A percentile compares a stretch with the other conserved stretches of the same genome.
These are phyloP conservation scores for Pulveroboletus ravenelii DNA, from an alignment of 768 basidiomycete species.

Conservation along the genomic window DNA sequence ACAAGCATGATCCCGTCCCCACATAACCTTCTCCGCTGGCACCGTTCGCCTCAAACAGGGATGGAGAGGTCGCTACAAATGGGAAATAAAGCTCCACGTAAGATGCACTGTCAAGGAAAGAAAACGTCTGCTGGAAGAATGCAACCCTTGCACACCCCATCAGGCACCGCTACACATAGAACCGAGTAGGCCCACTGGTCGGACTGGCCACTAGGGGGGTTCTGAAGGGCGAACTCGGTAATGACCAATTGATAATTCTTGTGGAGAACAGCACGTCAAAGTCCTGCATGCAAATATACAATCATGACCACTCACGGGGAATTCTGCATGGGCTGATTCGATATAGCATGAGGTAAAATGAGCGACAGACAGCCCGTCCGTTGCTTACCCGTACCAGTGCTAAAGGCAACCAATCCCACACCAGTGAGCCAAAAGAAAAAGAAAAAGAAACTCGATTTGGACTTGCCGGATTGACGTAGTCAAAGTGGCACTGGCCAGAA, in stretches of 20 bases:
- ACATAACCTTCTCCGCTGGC: slow-evolving; percentile 4
- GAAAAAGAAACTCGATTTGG: not conserved
- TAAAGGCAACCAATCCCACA: not conserved
- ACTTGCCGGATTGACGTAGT: slow-evolving; percentile 35
- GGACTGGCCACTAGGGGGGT: slow-evolving; percentile 27
- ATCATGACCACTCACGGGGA: slow-evolving; percentile 19
- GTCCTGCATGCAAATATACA: not conserved
- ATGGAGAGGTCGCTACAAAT: slow-evolving; percentile 31
- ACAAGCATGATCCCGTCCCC: slow-evolving; percentile 33
- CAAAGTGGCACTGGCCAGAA: slow-evolving; percentile 28
- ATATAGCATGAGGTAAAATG: slow-evolving; percentile 10
- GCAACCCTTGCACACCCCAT: slow-evolving; percentile 18
- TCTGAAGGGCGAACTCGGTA: slow-evolving; percentile 31
- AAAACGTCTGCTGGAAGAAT: slow-evolving; percentile 31
- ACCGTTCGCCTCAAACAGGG: slow-evolving; percentile 20
- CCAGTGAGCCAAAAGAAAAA: not conserved
- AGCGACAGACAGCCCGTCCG: not conserved
- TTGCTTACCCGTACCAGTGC: slow-evolving; percentile 30
- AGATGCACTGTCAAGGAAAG: slow-evolving; percentile 30
- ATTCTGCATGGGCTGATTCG: slow-evolving; percentile 22
- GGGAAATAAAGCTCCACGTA: slow-evolving; percentile 35
- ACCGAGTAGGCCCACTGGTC: slow-evolving; percentile 22
- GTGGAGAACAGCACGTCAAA: not conserved
- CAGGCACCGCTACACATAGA: not conserved
- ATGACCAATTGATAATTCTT: slow-evolving; percentile 24